Evolutionary conservation across 768 basidiomycete genomes (phyloP).

Genomic region (Lactarius indigo): DNA sequence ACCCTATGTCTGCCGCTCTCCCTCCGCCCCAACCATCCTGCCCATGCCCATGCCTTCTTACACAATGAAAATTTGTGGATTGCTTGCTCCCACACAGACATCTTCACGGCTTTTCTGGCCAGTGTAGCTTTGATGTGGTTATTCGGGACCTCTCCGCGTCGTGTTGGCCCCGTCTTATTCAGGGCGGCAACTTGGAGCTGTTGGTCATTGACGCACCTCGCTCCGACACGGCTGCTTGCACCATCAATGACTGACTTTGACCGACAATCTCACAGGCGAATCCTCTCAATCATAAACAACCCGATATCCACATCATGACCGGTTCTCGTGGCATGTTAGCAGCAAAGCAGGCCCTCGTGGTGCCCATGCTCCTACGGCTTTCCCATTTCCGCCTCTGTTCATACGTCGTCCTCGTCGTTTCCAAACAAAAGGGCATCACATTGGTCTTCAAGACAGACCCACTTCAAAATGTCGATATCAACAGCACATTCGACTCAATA

Average conservation of each 20-base stretch:
- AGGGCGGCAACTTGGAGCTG: background rate
- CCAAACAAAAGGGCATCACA: constrained; percentile 96
- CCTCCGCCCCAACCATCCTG: background rate
- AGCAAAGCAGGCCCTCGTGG: constrained; percentile 91
- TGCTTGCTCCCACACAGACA: background rate
- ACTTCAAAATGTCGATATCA: constrained; percentile 95
- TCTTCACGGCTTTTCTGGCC: background rate
- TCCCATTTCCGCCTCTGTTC: constrained; percentile 93
- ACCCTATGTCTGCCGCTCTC: background rate
- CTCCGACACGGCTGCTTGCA: background rate
- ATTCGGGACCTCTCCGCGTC: background rate
- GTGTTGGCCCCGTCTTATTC: no score
- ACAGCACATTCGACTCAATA: constrained; percentile 96
- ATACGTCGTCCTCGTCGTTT: constrained; percentile 96
- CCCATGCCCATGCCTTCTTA: background rate
- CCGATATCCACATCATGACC: constrained; percentile 82
- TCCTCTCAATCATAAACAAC: constrained; percentile 88
- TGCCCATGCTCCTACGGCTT: constrained; percentile 96
- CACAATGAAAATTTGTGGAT: background rate
- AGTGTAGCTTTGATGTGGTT: background rate
- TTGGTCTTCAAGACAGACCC: constrained; percentile 99
- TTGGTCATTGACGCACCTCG: background rate
- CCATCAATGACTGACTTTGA: background rate
- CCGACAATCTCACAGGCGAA: constrained; percentile 62
- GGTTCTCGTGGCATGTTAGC: constrained; percentile 87